Base-by-base conservation (phyloP, 1,284 basidiomycete species). In the Ceratobasidium sp. region DNA sequence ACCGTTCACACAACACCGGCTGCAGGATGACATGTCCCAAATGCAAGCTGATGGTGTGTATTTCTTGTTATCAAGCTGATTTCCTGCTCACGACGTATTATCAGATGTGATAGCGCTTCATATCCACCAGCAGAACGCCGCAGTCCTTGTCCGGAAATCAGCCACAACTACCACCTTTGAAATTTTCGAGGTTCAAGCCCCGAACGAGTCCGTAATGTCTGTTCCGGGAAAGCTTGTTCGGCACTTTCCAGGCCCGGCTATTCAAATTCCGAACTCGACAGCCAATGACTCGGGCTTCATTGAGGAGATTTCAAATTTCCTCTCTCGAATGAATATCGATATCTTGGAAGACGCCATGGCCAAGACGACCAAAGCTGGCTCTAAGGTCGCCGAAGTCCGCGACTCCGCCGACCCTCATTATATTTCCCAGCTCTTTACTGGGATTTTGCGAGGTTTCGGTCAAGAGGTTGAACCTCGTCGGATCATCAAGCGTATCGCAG, bases 71-170 rank as follows among this genome's bases (percentile, higher is more conserved):
- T 3, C 10, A 4, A 2, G 27, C 0, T 50, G 16, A 38, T n/a
- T 38, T 41, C 5, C 2, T 30, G 64, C 64, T 66, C 14, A 66
- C 2, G 18, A 6, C 23, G 27, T 30, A 0, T 10, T 27, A 16
- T 80, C 4, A 86, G 79, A 85, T 83, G 68, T 84, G 16, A 69
- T 86, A 20, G 82, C 82, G 2, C 80, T 88, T 35, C 81, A 85
- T 18, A 83, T 88, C 27, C 82, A 83, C 20, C 83, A 83, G 0
- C 88, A 89, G 79, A 88, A 89, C 75, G 86, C 88, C 0, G 86
- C 83, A 27, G 74, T 89, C 6, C 81, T 88, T 12, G 65, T 88
- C 44, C 84, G 86, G 41, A 83, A 83, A 65, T 55, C 74, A 16
- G 18, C 65, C 2, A 73, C 79, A 0, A 65, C 79, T 3, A 82